Conservation (phyloP, 129 eudicot genomes). For the Tagetes erecta region DNA sequence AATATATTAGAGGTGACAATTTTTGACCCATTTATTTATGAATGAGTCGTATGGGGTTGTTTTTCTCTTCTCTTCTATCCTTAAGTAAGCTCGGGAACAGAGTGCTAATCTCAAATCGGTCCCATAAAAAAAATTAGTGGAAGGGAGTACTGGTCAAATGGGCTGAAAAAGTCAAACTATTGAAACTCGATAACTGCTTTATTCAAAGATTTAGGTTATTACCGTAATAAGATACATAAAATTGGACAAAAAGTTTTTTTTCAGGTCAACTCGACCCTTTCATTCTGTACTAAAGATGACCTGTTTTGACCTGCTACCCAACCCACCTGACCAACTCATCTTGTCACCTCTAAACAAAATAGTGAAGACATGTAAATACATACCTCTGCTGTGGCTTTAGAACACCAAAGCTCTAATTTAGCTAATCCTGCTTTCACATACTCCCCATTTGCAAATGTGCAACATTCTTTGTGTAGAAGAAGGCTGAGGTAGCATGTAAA, state of each 20-base stretch:
- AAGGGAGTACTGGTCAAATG: background rate
- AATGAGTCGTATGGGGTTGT: background rate
- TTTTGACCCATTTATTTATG: background rate
- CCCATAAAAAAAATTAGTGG: background rate
- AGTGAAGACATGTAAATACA: slow-evolving; percentile 7
- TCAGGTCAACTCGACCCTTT: background rate
- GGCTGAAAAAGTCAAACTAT: background rate
- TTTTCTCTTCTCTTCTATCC: background rate
- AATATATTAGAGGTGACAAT: background rate
- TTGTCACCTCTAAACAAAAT: slow-evolving; percentile 4
- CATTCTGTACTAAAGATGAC: background rate
- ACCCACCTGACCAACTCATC: background rate
- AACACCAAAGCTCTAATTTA: slow-evolving; percentile 72
- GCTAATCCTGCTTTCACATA: slow-evolving; percentile 71
- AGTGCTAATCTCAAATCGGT: background rate
- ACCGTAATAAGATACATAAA: background rate
- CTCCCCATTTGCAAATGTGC: slow-evolving; percentile 71
- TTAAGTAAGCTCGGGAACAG: no score
- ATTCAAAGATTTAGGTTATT: slow-evolving; percentile 2
- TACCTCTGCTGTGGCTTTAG: slow-evolving; percentile 69
- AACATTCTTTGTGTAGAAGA: slow-evolving; percentile 69
- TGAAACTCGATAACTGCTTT: background rate
- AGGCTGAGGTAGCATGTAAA: slow-evolving; percentile 41
- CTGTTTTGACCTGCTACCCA: background rate
- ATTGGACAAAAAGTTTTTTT: slow-evolving; percentile 6